Base-by-base conservation (phyloP, 2,329 filamentous ascomycete genomes). In the Botryotinia convoluta region DNA sequence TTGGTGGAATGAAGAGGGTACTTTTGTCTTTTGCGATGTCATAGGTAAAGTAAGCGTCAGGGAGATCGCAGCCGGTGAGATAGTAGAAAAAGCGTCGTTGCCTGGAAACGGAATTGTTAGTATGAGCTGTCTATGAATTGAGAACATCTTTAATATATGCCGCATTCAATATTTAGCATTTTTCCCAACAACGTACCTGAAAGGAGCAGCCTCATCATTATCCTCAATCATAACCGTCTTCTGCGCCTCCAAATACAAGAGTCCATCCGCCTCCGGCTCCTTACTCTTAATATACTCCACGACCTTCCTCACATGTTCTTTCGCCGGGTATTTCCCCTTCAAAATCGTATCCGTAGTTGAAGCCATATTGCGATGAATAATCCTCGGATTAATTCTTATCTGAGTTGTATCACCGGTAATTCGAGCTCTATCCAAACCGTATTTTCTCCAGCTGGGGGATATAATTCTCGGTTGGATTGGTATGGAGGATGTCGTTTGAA, bases 31-130 rank as follows among this genome's bases (percentile, higher is more conserved):
- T 87, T 63, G 88, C 85, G 73, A 97, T 91, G 77, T 97, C 91
- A 85, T 98, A 97, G 73, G 91, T 88, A 74, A 94, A 88, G 81
- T 91, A 91, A 79, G 92, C 92, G 82, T 98, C 94, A 74, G 95
- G 88, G 44, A 97, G 87, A 75, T 90, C 77, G 80, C 91, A 97
- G 78, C 96, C 96, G 37, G 93, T 95, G 62, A 98, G 86, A 83
- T 99, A 99, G 88, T 93, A 98, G 85, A 99, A 99, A 82, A 90
- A 93, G 72, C 96, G 91, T 76, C 95, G 93, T 84, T 98, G 95
- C 77, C 93, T 94, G 77, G 16, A 71, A 42, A 18, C 29, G 26
- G 9, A 37, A 76, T 74, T 72, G 22, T 69, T 57, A 75, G 51
- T n/a, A 45, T 39, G 59, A 44, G 29, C 16, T 14, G 22, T 14